Percentiles rank a stretch among this genome's conserved stretches.
Evolutionary conservation across 2,329 filamentous ascomycete species (phyloP).

Genomic region (Aspergillus hiratsukae): DNA sequence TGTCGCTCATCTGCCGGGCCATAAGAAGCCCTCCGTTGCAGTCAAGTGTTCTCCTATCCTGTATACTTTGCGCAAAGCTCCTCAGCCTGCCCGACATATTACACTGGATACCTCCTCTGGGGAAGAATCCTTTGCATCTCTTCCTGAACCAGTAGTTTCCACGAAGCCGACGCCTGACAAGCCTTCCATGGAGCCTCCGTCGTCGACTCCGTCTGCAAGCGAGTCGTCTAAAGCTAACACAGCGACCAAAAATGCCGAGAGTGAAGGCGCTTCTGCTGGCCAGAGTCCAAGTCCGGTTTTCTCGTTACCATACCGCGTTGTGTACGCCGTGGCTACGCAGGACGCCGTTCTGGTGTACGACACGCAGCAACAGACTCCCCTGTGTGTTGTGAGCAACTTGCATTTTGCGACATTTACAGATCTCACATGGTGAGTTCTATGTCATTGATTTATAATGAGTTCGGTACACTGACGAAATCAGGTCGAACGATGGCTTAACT

Average conservation of each 20-base stretch:
- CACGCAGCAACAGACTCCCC: conserved; percentile 89
- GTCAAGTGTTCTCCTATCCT: conserved; percentile 89
- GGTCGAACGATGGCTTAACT: conserved; percentile 71
- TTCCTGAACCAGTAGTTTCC: conserved; percentile 76
- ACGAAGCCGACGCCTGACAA: conserved; percentile 42
- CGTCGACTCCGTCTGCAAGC: conserved; percentile 39
- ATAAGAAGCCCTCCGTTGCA: conserved; percentile 96
- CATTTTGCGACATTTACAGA: conserved; percentile 98
- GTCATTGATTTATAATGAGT: conserved; percentile 1
- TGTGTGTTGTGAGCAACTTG: conserved; percentile 93
- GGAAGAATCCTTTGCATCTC: conserved; percentile 74
- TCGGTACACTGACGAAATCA: conserved; percentile 35
- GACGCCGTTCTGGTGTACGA: conserved; percentile 94
- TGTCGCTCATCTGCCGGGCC: conserved; percentile 87
- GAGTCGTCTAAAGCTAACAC: conserved; percentile 52
- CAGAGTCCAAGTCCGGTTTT: conserved; percentile 64
- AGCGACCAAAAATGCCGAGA: conserved; percentile 50
- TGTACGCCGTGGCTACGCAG: conserved; percentile 95
- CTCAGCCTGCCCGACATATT: conserved; percentile 74
- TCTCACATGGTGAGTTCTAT: conserved; percentile 71
- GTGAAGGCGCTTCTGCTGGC: conserved; percentile 45
- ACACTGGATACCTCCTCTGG: conserved; percentile 89
- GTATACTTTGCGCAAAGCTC: conserved; percentile 70
- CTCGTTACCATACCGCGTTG: conserved; percentile 81
- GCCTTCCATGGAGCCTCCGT: conserved; percentile 73